A percentile compares a stretch with the other conserved stretches of the same genome.
phyloP scores from a whole-genome alignment of 106 monocot species.

The Cymbidium sinense region DNA sequence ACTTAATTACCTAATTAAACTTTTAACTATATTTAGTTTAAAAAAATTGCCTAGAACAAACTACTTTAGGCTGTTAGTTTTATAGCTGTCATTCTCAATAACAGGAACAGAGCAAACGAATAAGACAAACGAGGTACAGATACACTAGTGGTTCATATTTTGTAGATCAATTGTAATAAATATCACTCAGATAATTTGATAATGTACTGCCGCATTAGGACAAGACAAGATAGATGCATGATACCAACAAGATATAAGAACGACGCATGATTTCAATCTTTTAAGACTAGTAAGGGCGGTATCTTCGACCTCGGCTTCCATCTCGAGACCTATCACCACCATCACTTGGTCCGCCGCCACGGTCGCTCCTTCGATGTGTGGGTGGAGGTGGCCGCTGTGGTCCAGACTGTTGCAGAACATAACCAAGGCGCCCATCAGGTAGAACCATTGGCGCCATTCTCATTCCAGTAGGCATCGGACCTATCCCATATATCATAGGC shows the following conservation, averaged over 20 bases:
- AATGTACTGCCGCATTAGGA: neutral
- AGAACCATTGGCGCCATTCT: slow-evolving; percentile 98
- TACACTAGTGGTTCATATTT: neutral
- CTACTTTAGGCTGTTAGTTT: too few species aligned
- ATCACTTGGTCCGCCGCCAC: slow-evolving; percentile 43
- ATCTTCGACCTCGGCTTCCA: slow-evolving; percentile 45
- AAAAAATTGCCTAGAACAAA: too few species aligned
- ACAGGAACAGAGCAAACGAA: too few species aligned
- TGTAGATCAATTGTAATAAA: too few species aligned
- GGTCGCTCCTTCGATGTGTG: slow-evolving; percentile 37
- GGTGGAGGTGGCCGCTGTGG: slow-evolving; percentile 35
- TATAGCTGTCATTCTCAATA: too few species aligned
- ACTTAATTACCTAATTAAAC: too few species aligned
- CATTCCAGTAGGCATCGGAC: slow-evolving; percentile 91
- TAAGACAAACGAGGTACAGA: too few species aligned
- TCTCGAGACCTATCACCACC: slow-evolving; percentile 40
- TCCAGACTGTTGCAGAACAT: slow-evolving; percentile 95
- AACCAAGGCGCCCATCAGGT: slow-evolving; percentile 93
- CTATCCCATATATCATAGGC: slow-evolving; percentile 97
- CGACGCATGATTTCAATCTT: neutral
- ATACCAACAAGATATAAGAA: neutral
- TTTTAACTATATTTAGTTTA: too few species aligned
- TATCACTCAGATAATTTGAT: neutral
- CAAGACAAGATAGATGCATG: neutral
- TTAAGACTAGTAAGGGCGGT: slow-evolving; percentile 65